These are phyloP conservation scores for fission yeast (Schizosaccharomyces pombe) DNA, from an alignment of 805 yeast genomes.

Conservation along the genomic window ASM294v3 CU329670.1:3099501-3100000, in stretches of 20 bases:
- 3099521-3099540: background rate
- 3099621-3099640: background rate
- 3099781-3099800: background rate
- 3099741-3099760: background rate
- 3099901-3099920: too few species aligned
- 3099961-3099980: too few species aligned
- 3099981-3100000: too few species aligned
- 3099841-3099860: background rate
- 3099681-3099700: background rate
- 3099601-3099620: background rate
- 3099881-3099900: too few species aligned
- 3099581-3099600: background rate
- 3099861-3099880: background rate
- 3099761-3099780: background rate
- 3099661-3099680: background rate
- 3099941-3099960: too few species aligned
- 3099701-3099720: background rate
- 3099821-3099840: background rate
- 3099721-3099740: background rate
- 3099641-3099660: background rate
- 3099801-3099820: background rate
- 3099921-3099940: too few species aligned
- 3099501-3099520: background rate
- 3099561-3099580: constrained; percentile 2
- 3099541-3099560: background rate